Conservation (phyloP, 1,284 basidiomycete genomes). For the Ceratobasidium sp. region DNA sequence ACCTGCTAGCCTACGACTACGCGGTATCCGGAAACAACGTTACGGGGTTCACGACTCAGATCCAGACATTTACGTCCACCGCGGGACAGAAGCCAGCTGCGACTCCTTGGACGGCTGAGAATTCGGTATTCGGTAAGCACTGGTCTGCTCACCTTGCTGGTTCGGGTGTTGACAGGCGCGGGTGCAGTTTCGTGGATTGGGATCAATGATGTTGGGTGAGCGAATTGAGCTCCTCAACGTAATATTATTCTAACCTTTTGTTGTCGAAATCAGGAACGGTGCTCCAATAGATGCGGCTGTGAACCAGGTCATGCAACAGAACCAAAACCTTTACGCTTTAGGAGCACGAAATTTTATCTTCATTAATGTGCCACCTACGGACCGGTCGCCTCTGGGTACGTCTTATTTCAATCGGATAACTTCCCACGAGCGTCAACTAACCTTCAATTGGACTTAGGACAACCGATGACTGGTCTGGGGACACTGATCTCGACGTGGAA, state of each 20-base stretch:
- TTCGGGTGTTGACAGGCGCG: not conserved
- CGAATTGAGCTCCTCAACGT: no score
- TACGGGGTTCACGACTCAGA: conserved; percentile 18
- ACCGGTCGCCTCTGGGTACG: conserved; percentile 64
- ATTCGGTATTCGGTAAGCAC: conserved; percentile 16
- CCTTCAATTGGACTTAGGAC: not conserved
- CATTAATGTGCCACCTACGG: conserved; percentile 72
- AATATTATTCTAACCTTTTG: no score
- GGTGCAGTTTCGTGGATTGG: conserved; percentile 71
- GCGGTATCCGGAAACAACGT: conserved; percentile 16
- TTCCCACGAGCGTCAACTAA: no score
- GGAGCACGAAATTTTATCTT: conserved; percentile 74
- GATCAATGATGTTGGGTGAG: conserved; percentile 73
- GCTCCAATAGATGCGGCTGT: conserved; percentile 47
- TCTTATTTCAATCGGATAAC: no score
- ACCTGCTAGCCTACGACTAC: conserved; percentile 14
- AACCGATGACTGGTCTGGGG: conserved; percentile 4
- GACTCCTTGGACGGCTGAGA: conserved; percentile 28
- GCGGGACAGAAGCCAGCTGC: conserved; percentile 16
- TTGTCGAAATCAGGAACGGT: no score
- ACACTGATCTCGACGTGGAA: conserved; percentile 11
- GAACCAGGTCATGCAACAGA: conserved; percentile 59
- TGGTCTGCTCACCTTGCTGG: not conserved
- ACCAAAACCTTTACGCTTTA: conserved; percentile 63
- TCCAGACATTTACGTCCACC: conserved; percentile 12